Evolutionary conservation across 441 rosid species (phyloP).

Genomic region (Caryocar brasiliense): DNA sequence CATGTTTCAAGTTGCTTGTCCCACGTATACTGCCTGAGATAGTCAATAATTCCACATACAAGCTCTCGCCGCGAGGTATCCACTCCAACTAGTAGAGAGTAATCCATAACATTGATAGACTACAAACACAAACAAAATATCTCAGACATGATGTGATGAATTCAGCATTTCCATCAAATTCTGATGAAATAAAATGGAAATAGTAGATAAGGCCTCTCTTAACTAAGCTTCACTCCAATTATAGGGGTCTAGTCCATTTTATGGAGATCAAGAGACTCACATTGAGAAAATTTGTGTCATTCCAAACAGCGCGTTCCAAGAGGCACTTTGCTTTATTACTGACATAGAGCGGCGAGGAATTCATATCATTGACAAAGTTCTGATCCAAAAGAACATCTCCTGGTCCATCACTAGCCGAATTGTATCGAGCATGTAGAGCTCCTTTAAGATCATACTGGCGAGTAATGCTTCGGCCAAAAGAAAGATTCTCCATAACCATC

Average conservation of each 20-base stretch:
- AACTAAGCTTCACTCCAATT: too few species aligned
- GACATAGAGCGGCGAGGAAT: constrained; percentile 75
- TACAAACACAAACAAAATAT: constrained; percentile 21
- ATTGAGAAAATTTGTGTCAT: constrained; percentile 81
- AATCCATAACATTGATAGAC: constrained; percentile 95
- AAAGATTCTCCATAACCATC: constrained; percentile 97
- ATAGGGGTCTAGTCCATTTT: neutral
- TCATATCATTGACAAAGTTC: constrained; percentile 91
- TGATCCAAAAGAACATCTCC: constrained; percentile 88
- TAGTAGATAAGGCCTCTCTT: too few species aligned
- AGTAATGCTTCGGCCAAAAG: constrained; percentile 56
- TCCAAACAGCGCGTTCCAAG: constrained; percentile 84
- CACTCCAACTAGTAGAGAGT: constrained; percentile 86
- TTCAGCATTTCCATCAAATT: neutral
- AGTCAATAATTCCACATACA: constrained; percentile 94
- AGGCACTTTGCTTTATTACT: constrained; percentile 63
- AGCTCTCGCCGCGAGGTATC: constrained; percentile 60
- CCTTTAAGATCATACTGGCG: constrained; percentile 97
- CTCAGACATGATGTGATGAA: neutral
- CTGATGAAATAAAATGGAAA: too few species aligned
- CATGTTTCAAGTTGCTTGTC: constrained; percentile 94
- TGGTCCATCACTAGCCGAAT: constrained; percentile 38
- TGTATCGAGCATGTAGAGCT: constrained; percentile 69
- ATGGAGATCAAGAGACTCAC: constrained; percentile 36
- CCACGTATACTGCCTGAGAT: constrained; percentile 93